A percentile compares a stretch with the other conserved stretches of the same genome.
These are phyloP conservation scores for Trichoderma parareesei DNA, from an alignment of 495 filamentous ascomycete genomes.

Conservation along the genomic window DNA sequence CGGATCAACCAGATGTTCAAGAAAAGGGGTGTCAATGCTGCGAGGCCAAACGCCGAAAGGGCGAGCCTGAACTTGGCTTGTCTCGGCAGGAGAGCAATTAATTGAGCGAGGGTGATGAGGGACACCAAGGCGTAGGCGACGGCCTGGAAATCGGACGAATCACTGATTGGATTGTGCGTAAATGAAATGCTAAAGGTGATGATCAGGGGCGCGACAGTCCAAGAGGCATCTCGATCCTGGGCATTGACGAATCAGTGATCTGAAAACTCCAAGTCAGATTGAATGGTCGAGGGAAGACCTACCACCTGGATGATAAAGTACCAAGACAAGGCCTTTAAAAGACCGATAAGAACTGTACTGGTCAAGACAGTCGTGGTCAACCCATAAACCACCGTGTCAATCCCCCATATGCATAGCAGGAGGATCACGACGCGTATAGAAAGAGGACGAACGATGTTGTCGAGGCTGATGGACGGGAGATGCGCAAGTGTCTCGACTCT, in stretches of 20 bases:
- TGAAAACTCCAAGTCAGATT: not conserved
- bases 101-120: not conserved
- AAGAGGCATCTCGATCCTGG: not conserved
- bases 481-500: not conserved
- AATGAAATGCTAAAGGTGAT: not conserved
- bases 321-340: constrained; percentile 23
- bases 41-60: not conserved
- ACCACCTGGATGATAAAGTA: constrained; percentile 22
- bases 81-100: not conserved
- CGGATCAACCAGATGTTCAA: not conserved
- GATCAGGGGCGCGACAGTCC: not conserved
- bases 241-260: not conserved
- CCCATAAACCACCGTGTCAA: not conserved
- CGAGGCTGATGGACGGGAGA: not conserved
- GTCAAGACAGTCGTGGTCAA: not conserved
- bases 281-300: not conserved
- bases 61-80: not conserved
- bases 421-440: not conserved
- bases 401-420: not conserved
- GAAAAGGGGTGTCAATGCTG: not conserved
- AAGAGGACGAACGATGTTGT: not conserved
- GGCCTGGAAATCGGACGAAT: not conserved
- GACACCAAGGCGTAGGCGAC: not conserved
- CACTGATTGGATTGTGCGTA: not conserved
- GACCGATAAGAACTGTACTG: constrained; percentile 9